Percentiles rank a stretch among this genome's conserved stretches.
Conservation (phyloP, 257 asterid species). For the Cruciata laevipes region DNA sequence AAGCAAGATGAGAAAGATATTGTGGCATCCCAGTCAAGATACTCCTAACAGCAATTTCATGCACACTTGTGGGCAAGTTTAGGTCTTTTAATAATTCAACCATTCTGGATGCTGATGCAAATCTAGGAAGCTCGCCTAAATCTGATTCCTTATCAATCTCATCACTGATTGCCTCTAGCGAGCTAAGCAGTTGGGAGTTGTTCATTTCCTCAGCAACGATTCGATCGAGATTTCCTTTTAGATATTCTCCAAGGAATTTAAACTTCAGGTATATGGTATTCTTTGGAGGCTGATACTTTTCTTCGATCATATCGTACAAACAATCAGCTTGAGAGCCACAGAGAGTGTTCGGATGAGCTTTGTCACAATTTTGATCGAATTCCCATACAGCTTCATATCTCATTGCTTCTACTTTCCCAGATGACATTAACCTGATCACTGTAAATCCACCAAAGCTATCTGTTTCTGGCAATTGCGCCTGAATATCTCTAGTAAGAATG, state of each 20-base stretch:
- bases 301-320: constrained; percentile 27
- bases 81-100: constrained; percentile 34
- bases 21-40: constrained; percentile 41
- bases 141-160: constrained; percentile 38
- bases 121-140: constrained; percentile 24
- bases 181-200: constrained; percentile 18
- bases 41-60: constrained; percentile 54
- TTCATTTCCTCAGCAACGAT: constrained; percentile 21
- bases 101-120: constrained; percentile 17
- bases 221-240: constrained; percentile 38
- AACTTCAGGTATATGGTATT: constrained; percentile 31
- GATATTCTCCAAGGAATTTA: constrained; percentile 42
- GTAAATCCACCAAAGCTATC: constrained; percentile 44
- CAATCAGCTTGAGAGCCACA: constrained; percentile 29
- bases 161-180: constrained; percentile 25
- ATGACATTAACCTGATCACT: constrained; percentile 52
- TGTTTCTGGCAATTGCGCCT: constrained; percentile 25
- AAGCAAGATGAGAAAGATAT: constrained; percentile 32
- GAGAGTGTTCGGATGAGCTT: constrained; percentile 34
- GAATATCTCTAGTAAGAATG: constrained; percentile 34
- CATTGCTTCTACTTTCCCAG: constrained; percentile 72
- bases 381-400: constrained; percentile 48
- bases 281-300: constrained; percentile 30
- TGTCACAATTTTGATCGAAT: constrained; percentile 19
- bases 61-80: constrained; percentile 55